Conservation (phyloP, 331 rosid genomes). For the Cydonia oblonga region DNA sequence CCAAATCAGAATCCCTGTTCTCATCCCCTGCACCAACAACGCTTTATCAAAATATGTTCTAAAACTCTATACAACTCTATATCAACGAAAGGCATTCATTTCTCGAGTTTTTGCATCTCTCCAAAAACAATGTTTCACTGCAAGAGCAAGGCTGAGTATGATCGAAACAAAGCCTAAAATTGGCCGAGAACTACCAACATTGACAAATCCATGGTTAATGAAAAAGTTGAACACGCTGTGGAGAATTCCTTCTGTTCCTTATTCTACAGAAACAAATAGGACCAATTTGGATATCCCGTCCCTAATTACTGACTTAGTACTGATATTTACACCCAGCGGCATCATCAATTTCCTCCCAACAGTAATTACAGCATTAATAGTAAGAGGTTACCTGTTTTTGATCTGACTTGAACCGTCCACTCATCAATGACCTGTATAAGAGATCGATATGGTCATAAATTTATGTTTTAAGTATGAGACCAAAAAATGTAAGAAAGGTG, state of each 20-base stretch:
- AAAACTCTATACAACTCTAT: background rate
- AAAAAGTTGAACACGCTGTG: background rate
- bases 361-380: background rate
- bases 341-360: background rate
- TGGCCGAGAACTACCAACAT: background rate
- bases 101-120: background rate
- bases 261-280: background rate
- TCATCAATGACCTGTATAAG: conserved; percentile 38
- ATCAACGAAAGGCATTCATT: background rate
- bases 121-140: background rate
- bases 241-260: background rate
- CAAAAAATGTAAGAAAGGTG: background rate
- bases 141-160: background rate
- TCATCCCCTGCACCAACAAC: conserved; percentile 29
- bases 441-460: background rate
- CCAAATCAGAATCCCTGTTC: conserved; percentile 6
- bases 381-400: conserved; percentile 25
- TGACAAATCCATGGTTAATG: background rate
- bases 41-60: background rate
- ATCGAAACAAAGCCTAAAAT: background rate
- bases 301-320: background rate
- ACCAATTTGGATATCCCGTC: background rate
- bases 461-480: background rate
- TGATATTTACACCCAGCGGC: background rate
- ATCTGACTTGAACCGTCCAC: conserved; percentile 42